Percentiles rank a stretch among this genome's conserved stretches.
Evolutionary conservation across 2,329 filamentous ascomycete genomes (phyloP).

Genomic region (Domatiomyces catenatus): DNA sequence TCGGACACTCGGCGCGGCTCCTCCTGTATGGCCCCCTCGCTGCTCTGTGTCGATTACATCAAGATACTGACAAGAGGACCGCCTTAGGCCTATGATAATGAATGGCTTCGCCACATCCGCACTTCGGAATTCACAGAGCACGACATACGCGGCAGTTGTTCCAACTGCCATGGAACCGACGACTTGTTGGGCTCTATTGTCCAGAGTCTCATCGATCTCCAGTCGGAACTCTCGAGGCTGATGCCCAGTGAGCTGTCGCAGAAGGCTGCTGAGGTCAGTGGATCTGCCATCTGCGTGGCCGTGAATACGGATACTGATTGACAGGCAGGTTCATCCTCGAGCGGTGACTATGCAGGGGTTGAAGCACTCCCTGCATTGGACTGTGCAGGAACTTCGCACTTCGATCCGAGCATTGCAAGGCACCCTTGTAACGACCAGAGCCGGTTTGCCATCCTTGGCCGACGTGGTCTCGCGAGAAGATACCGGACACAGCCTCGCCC

Average conservation of each 20-base stretch:
- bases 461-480: constrained; percentile 5
- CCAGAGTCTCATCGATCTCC: constrained; percentile 10
- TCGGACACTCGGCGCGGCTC: background rate
- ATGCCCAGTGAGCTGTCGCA: constrained; percentile 3
- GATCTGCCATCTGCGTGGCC: background rate
- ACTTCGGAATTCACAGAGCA: constrained; percentile 3
- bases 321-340: constrained; percentile 4
- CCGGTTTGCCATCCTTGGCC: constrained; percentile 9
- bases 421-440: constrained; percentile 5
- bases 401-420: constrained; percentile 8
- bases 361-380: constrained; percentile 12
- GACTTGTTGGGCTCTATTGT: constrained; percentile 10
- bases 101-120: constrained; percentile 1
- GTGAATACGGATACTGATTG: constrained; percentile 7
- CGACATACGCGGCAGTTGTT: constrained; percentile 2
- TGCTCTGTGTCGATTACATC: constrained; percentile 3
- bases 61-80: constrained; percentile 4
- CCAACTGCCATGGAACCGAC: constrained; percentile 10
- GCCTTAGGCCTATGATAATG: constrained; percentile 1
- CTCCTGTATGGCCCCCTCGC: constrained; percentile 3
- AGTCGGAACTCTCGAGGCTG: constrained; percentile 11
- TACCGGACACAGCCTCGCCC: background rate
- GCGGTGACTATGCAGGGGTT: constrained; percentile 13
- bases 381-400: constrained; percentile 8
- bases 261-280: constrained; percentile 8